Conservation (phyloP, 495 filamentous ascomycete genomes). For the Copromyces sp. region DNA sequence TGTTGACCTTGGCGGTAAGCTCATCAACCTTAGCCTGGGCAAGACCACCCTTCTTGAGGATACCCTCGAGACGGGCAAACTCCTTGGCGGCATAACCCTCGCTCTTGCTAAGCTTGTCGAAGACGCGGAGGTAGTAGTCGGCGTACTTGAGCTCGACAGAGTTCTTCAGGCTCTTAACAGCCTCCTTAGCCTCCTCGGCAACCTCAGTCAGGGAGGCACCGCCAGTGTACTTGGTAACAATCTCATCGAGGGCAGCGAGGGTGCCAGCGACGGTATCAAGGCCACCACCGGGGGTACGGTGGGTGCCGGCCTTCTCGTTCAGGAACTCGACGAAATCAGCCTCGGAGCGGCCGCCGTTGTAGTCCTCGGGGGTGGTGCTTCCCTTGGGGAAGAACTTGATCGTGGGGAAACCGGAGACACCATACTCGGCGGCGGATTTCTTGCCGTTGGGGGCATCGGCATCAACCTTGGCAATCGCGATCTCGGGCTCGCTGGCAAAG, state of each 20-base stretch:
- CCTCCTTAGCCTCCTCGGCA: slow-evolving; percentile 57
- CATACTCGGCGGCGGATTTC: slow-evolving; percentile 63
- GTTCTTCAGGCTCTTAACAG: slow-evolving; percentile 55
- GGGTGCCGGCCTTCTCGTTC: slow-evolving; percentile 81
- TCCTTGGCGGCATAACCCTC: slow-evolving; percentile 78
- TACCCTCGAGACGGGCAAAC: slow-evolving; percentile 63
- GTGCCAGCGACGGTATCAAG: slow-evolving; percentile 75
- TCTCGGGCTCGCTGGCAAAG: slow-evolving; percentile 63
- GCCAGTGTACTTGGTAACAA: slow-evolving; percentile 57
- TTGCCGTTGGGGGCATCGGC: slow-evolving; percentile 80
- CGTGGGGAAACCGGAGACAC: slow-evolving; percentile 80
- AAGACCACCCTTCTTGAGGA: slow-evolving; percentile 77
- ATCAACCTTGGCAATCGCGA: slow-evolving; percentile 90
- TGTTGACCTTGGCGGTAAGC: slow-evolving; percentile 75
- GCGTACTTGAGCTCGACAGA: slow-evolving; percentile 56
- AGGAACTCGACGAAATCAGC: slow-evolving; percentile 68
- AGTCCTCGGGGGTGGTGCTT: slow-evolving; percentile 58
- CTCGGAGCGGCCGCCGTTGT: slow-evolving; percentile 71
- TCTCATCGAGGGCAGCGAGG: slow-evolving; percentile 60
- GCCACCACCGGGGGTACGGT: slow-evolving; percentile 73
- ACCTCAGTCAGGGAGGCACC: slow-evolving; percentile 48
- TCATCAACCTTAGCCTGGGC: slow-evolving; percentile 85
- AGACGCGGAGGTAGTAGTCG: slow-evolving; percentile 88
- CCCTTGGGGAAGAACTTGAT: slow-evolving; percentile 97
- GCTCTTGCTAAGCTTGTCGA: slow-evolving; percentile 70